Percentiles rank a stretch among this genome's conserved stretches.
Evolutionary conservation across 192 early-diverging fungal species (phyloP).

Genomic region (Backusella mclennaniae): DNA sequence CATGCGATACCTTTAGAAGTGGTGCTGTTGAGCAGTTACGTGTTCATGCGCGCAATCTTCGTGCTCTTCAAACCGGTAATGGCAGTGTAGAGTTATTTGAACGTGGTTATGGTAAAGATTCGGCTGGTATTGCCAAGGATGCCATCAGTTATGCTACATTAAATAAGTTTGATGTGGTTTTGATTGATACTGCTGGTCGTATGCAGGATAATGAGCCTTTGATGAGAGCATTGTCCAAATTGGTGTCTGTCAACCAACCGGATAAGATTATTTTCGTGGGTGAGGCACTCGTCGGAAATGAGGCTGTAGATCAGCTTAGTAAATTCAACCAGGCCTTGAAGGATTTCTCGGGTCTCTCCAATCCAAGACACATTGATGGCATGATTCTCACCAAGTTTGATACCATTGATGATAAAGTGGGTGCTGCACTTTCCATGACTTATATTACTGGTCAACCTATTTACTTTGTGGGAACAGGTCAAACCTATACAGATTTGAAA

Average conservation of each 20-base stretch:
- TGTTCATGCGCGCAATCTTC: conserved; percentile 87
- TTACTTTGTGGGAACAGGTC: conserved; percentile 95
- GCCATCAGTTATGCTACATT: conserved; percentile 77
- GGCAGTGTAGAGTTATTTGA: conserved; percentile 89
- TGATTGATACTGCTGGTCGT: conserved; percentile 95
- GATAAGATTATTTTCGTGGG: conserved; percentile 98
- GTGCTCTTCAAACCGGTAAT: conserved; percentile 56
- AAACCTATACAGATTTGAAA: conserved; percentile 94
- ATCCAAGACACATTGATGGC: conserved; percentile 91
- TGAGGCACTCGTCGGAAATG: conserved; percentile 95
- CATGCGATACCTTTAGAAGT: conserved; percentile 94
- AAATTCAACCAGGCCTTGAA: conserved; percentile 95
- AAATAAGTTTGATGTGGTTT: conserved; percentile 83
- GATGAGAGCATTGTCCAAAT: conserved; percentile 94
- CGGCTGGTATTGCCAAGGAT: conserved; percentile 93
- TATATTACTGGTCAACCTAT: conserved; percentile 95
- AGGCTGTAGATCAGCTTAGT: conserved; percentile 92
- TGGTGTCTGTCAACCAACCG: conserved; percentile 86
- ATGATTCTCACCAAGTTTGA: conserved; percentile 97
- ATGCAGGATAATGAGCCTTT: conserved; percentile 99
- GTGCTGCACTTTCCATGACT: conserved; percentile 94
- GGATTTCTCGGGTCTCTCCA: conserved; percentile 79
- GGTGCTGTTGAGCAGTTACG: conserved; percentile 96
- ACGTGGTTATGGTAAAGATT: conserved; percentile 95
- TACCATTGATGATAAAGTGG: conserved; percentile 94